Evolutionary conservation across 2,329 filamentous ascomycete genomes (phyloP), one percentile per base, ranked within the genome.

Genomic region (Pyrenophora teres): DNA sequence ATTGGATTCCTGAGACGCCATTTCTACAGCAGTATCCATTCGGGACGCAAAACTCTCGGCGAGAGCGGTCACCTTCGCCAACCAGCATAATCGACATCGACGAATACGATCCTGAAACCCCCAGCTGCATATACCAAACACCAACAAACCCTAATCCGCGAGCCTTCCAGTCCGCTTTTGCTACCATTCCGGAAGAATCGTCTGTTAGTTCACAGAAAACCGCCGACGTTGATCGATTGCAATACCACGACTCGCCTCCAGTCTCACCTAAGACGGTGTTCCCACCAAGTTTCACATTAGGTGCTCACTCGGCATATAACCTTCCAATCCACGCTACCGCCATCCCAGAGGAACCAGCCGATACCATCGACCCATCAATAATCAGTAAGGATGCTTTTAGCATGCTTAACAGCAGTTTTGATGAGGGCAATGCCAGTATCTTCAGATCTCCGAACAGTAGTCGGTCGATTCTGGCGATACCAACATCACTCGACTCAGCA

Each of bases 211-310:
- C 60, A 13, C 49, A 56, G 21, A 52, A 30, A 23, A 59, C 54
- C 2, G n/a, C 47, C 1, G 53, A 59, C 31, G 52, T 52, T 9
- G 52, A 59, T 18, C 40, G 18, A 18, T 31, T 39, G 16, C 46
- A 39, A n/a, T 54, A 60, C n/a, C 40, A 57, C 8, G 65, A 64
- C 18, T 73, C 73, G 10, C 73, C 74, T 1, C 69, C 74, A 6
- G 71, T 70, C 46, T 76, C 74, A 6, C 75, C 74, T 1, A 76
- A 75, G 52, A 71, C 69, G 0, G 50, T 66, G 9, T 65, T 57
- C 10, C 54, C 63, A 2, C 59, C 59, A 9, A 52, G 54, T 13
- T 62, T 64, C 21, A 50, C 31, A 2, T 41, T 59, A 9, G 46
- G 46, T n/a, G 46, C 55, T 31, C 45, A 16, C 32, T 55, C 48